Evolutionary conservation across 306 rosid genomes (phyloP).

Genomic region (Arachis stenosperma): DNA sequence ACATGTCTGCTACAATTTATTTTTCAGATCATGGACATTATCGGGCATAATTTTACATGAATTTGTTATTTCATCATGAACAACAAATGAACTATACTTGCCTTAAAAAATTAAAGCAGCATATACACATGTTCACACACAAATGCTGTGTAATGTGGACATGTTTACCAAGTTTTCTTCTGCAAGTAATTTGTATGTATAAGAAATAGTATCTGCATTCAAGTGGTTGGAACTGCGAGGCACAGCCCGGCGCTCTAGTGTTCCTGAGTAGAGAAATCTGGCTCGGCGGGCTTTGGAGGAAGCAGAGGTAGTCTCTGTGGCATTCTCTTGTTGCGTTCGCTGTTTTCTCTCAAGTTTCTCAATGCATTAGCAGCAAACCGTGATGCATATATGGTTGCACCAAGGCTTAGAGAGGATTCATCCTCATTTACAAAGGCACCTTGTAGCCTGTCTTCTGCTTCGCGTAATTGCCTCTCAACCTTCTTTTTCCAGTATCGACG

Average conservation of each 20-base stretch:
- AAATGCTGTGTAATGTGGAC: neutral
- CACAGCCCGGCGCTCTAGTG: neutral
- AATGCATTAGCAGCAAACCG: conserved; percentile 52
- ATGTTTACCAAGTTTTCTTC: neutral
- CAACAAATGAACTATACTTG: neutral
- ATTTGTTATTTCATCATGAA: neutral
- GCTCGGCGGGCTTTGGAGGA: conserved; percentile 75
- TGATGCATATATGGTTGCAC: conserved; percentile 71
- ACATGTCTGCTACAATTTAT: neutral
- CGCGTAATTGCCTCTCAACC: conserved; percentile 50
- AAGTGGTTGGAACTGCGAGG: neutral
- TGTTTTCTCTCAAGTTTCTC: conserved; percentile 39
- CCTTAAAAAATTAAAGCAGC: neutral
- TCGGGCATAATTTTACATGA: neutral
- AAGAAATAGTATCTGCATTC: neutral
- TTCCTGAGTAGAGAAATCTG: conserved; percentile 55
- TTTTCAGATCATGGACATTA: neutral
- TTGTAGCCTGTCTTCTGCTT: conserved; percentile 53
- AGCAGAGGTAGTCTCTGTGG: conserved; percentile 51
- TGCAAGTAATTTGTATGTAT: neutral
- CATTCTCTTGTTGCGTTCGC: conserved; percentile 23
- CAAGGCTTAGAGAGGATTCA: conserved; percentile 49
- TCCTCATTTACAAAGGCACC: conserved; percentile 43
- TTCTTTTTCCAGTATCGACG: conserved; percentile 59
- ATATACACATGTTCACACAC: conserved; percentile 5